Evolutionary conservation across 2,329 filamentous ascomycete genomes (phyloP).

Genomic region (Parastagonospora nodorum): DNA sequence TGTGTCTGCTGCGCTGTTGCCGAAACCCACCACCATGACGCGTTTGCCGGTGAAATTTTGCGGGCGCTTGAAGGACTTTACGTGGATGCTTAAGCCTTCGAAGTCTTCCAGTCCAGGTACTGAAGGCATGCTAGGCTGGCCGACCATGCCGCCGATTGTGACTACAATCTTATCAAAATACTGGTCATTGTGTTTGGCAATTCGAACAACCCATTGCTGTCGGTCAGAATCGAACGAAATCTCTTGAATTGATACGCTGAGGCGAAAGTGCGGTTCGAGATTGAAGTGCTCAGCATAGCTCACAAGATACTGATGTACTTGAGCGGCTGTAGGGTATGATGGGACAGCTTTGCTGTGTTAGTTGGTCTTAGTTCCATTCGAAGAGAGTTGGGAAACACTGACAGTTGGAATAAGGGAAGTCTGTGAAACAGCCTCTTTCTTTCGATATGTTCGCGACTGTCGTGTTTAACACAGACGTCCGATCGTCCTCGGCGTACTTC

Average conservation of each 20-base stretch:
- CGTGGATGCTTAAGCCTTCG: slow-evolving; percentile 14
- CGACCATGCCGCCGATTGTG: slow-evolving; percentile 24
- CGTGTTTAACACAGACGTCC: slow-evolving; percentile 24
- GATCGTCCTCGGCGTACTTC: slow-evolving; percentile 25
- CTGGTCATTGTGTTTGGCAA: slow-evolving; percentile 5
- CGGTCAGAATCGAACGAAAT: slow-evolving; percentile 15
- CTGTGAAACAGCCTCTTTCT: slow-evolving; percentile 28
- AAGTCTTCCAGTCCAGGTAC: slow-evolving; percentile 25
- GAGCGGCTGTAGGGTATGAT: slow-evolving; percentile 21
- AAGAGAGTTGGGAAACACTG: no score
- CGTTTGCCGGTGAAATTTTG: slow-evolving; percentile 14
- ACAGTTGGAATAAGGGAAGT: slow-evolving; percentile 25
- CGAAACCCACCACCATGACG: slow-evolving; percentile 33
- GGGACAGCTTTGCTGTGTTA: no score
- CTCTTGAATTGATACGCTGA: slow-evolving; percentile 14
- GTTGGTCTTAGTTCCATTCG: no score
- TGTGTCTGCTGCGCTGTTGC: slow-evolving; percentile 33
- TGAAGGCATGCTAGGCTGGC: slow-evolving; percentile 17
- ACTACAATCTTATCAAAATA: slow-evolving; percentile 28
- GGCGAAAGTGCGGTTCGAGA: slow-evolving; percentile 15
- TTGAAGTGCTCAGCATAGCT: slow-evolving; percentile 23
- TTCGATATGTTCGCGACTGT: slow-evolving; percentile 29
- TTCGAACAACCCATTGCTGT: slow-evolving; percentile 18
- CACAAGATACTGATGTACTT: slow-evolving; percentile 27
- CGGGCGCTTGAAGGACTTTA: slow-evolving; percentile 19